A percentile compares a stretch with the other conserved stretches of the same genome.
Evolutionary conservation across 495 filamentous ascomycete genomes (phyloP).

Genomic region (Recurvomyces mirabilis): DNA sequence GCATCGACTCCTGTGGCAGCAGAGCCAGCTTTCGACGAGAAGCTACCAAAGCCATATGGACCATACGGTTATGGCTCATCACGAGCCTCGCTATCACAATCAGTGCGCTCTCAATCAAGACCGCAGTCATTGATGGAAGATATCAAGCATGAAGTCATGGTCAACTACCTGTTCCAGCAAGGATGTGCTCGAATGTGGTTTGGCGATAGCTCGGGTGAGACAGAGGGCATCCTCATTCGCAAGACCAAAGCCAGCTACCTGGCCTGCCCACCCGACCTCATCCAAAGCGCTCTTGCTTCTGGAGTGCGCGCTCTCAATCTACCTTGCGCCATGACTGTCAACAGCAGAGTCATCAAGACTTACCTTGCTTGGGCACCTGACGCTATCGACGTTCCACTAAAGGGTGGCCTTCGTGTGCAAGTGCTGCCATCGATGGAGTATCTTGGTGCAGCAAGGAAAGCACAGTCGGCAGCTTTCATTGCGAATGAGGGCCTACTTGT

Average conservation of each 20-base stretch:
- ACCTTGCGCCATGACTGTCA: constrained; percentile 59
- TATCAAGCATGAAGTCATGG: constrained; percentile 77
- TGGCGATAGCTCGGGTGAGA: constrained; percentile 48
- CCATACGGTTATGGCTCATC: constrained; percentile 1
- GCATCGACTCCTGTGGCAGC: not conserved
- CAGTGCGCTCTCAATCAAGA: not conserved
- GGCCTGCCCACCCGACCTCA: constrained; percentile 53
- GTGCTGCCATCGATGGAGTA: constrained; percentile 60
- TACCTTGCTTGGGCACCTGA: constrained; percentile 61
- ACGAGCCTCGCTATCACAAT: not conserved
- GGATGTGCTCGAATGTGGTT: constrained; percentile 63
- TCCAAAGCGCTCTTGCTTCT: constrained; percentile 42
- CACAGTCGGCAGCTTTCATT: constrained; percentile 70
- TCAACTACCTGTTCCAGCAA: constrained; percentile 70
- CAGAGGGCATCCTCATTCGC: constrained; percentile 61
- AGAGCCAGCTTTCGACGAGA: constrained; percentile 5
- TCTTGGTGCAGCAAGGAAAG: constrained; percentile 51
- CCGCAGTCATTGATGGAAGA: constrained; percentile 37
- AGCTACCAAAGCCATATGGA: not conserved
- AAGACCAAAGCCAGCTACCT: constrained; percentile 57
- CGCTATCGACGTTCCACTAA: constrained; percentile 60
- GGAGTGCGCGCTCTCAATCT: constrained; percentile 48
- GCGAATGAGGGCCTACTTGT: constrained; percentile 54
- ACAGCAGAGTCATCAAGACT: constrained; percentile 63
- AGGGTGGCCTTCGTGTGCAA: constrained; percentile 62